A percentile compares a stretch with the other conserved stretches of the same genome.
Conservation (phyloP, 2,329 filamentous ascomycete genomes). For the Cryphonectria nitschkei region DNA sequence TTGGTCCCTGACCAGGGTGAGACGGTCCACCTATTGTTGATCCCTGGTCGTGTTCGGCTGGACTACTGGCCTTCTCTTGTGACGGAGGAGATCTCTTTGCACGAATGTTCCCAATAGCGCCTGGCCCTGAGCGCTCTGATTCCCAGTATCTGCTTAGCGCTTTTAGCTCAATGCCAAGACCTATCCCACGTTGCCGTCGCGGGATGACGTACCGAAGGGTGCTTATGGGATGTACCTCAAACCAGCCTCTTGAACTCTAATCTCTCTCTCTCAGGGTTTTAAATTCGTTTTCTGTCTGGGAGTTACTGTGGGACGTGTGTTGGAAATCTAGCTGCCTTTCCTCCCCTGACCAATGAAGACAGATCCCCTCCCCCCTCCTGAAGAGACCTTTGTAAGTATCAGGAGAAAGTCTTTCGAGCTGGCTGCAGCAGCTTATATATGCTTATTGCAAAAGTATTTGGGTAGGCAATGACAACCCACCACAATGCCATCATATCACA, state of each 20-base stretch:
- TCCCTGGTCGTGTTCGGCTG: neutral
- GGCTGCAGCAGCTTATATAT: too few species aligned
- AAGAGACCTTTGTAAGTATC: too few species aligned
- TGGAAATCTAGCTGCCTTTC: neutral
- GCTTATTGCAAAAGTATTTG: neutral
- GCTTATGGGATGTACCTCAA: neutral
- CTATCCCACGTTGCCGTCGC: slow-evolving; percentile 3
- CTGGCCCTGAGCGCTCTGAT: neutral
- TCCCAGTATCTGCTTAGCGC: neutral
- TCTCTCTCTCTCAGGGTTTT: neutral
- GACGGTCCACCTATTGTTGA: neutral
- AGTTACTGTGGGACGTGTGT: neutral
- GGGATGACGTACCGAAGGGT: slow-evolving; percentile 1
- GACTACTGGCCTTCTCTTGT: neutral
- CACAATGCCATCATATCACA: too few species aligned
- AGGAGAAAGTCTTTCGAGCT: too few species aligned
- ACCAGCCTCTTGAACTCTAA: neutral
- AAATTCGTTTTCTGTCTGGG: neutral
- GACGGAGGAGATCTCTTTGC: neutral
- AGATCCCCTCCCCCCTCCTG: too few species aligned
- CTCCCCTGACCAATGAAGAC: neutral
- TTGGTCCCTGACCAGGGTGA: neutral
- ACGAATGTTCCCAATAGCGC: neutral
- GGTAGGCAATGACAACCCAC: neutral
- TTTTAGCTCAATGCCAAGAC: slow-evolving; percentile 15